A percentile compares a stretch with the other conserved stretches of the same genome.
phyloP scores from a whole-genome alignment of 2,329 filamentous ascomycete genomes.

The Penicillium janthinellum region DNA sequence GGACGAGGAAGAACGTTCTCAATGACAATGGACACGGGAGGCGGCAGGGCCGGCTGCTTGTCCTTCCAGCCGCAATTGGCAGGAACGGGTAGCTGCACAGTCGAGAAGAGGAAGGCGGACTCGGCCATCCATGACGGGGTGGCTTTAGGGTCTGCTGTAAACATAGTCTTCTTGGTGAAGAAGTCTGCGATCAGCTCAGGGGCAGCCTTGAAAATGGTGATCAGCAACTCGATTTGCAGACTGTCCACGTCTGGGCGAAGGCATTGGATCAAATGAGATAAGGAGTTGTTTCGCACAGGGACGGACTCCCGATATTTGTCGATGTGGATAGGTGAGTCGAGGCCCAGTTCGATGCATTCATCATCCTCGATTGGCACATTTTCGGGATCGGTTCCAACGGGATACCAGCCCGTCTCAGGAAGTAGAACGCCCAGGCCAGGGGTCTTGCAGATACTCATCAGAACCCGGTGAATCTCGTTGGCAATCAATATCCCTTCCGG shows the following conservation, averaged over 20 bases:
- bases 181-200: conserved; percentile 89
- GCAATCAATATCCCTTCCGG: conserved; percentile 58
- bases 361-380: conserved; percentile 51
- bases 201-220: conserved; percentile 75
- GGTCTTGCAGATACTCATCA: conserved; percentile 74
- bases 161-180: conserved; percentile 76
- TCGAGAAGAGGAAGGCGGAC: conserved; percentile 81
- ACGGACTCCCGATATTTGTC: conserved; percentile 67
- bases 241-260: conserved; percentile 81
- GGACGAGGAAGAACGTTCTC: conserved; percentile 86
- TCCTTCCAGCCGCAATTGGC: conserved; percentile 68
- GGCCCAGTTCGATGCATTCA: conserved; percentile 60
- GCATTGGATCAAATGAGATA: conserved; percentile 76
- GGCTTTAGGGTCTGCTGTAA: conserved; percentile 87
- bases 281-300: conserved; percentile 74
- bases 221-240: conserved; percentile 77
- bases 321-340: conserved; percentile 71
- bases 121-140: conserved; percentile 95
- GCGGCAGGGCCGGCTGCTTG: conserved; percentile 67
- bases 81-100: conserved; percentile 74
- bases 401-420: conserved; percentile 81
- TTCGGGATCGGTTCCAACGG: conserved; percentile 66
- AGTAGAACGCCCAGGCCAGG: conserved; percentile 73
- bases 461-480: conserved; percentile 71
- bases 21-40: conserved; percentile 75